These are phyloP conservation scores for Starmerella floricola DNA, from an alignment of 805 yeast genomes.

Conservation along the genomic window DNA sequence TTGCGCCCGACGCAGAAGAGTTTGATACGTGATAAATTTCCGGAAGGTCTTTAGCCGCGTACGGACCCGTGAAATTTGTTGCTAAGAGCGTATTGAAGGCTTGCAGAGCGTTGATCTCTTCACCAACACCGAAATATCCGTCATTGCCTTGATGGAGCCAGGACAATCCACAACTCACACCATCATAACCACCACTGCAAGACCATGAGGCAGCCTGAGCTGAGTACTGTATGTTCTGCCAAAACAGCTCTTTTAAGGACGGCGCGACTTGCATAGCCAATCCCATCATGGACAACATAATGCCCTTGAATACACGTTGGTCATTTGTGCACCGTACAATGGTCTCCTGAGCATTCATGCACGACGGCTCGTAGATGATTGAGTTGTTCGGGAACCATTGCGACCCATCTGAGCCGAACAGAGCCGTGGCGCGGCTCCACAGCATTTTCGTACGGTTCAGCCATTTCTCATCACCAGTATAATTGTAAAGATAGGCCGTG, in stretches of 20 bases:
- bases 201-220: slow-evolving; percentile 66
- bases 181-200: slow-evolving; percentile 80
- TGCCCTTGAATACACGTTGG: slow-evolving; percentile 87
- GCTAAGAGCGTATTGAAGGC: slow-evolving; percentile 30
- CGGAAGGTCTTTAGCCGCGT: slow-evolving; percentile 21
- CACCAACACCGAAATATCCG: slow-evolving; percentile 70
- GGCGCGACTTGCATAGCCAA: slow-evolving; percentile 64
- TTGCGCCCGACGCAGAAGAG: slow-evolving; percentile 4
- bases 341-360: slow-evolving; percentile 41
- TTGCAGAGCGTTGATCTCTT: slow-evolving; percentile 80
- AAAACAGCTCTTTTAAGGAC: slow-evolving; percentile 30
- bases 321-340: slow-evolving; percentile 57
- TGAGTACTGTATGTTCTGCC: slow-evolving; percentile 37
- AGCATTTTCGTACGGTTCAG: slow-evolving; percentile 44
- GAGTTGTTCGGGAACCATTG: slow-evolving; percentile 25
- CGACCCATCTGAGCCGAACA: slow-evolving; percentile 35
- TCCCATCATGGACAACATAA: slow-evolving; percentile 61
- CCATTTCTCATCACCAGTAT: slow-evolving; percentile 60
- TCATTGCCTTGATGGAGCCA: slow-evolving; percentile 67
- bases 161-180: slow-evolving; percentile 75
- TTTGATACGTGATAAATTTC: slow-evolving; percentile 13
- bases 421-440: slow-evolving; percentile 37
- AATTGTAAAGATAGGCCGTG: slow-evolving; percentile 65
- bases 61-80: slow-evolving; percentile 20
- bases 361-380: slow-evolving; percentile 71